Percentiles rank a stretch among this genome's conserved stretches.
Conservation (phyloP, 306 rosid species). For the Medicago arabica region DNA sequence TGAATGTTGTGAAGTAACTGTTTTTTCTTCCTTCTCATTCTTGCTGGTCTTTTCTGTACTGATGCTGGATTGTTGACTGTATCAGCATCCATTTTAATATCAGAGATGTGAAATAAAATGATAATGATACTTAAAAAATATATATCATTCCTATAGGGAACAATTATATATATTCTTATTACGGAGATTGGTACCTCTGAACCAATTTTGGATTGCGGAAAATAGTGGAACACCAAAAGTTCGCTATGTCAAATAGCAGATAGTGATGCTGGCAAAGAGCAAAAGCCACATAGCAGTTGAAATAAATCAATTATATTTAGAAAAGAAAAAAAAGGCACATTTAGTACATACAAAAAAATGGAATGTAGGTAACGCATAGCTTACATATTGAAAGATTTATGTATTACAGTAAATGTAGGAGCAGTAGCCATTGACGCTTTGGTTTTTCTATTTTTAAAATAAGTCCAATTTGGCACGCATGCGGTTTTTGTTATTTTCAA, state of each 20-base stretch:
- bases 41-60: neutral
- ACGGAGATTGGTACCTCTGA: neutral
- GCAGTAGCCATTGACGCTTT: neutral
- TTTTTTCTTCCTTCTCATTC: neutral
- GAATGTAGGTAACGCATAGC: neutral
- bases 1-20: neutral
- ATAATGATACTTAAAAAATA: neutral
- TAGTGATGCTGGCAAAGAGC: too few species aligned
- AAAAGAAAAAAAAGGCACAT: neutral
- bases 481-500: too few species aligned
- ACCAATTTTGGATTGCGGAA: neutral
- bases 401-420: neutral
- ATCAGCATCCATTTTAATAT: conserved; percentile 3
- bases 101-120: conserved; percentile 27
- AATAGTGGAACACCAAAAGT: too few species aligned
- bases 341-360: neutral
- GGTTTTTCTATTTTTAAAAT: neutral
- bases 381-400: neutral
- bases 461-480: too few species aligned
- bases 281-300: too few species aligned
- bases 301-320: too few species aligned
- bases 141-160: neutral
- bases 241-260: too few species aligned
- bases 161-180: neutral
- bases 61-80: conserved; percentile 22